Evolutionary conservation across 345 rosid genomes (phyloP).

Genomic region (Pelargonium nanum): DNA sequence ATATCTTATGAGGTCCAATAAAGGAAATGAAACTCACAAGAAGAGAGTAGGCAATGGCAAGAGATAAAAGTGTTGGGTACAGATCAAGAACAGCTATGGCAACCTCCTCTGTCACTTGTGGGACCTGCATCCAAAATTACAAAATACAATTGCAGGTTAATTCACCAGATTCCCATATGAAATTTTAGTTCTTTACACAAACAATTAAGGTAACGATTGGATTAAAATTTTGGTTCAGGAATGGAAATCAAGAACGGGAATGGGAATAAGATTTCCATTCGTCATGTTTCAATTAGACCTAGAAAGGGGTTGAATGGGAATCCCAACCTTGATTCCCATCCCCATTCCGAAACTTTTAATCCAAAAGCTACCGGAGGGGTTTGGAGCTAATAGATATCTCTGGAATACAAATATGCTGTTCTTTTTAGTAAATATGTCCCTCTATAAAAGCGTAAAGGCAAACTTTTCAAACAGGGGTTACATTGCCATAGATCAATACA

Average conservation of each 20-base stretch:
- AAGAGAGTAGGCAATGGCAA: constrained; percentile 64
- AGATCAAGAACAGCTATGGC: constrained; percentile 64
- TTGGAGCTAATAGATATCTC: background rate
- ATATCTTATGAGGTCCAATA: background rate
- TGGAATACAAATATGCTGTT: background rate
- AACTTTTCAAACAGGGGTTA: background rate
- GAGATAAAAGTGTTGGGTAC: constrained; percentile 75
- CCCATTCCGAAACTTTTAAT: no score
- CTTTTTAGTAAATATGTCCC: background rate
- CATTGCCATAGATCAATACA: no score
- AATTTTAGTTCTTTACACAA: background rate
- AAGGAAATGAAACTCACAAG: constrained; percentile 49
- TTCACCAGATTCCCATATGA: background rate
- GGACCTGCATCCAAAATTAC: constrained; percentile 39
- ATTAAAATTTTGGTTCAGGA: no score
- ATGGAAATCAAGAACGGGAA: no score
- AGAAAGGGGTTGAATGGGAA: no score
- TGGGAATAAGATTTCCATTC: no score
- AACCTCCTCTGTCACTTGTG: constrained; percentile 73
- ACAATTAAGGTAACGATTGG: no score
- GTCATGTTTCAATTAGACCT: no score
- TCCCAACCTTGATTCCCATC: no score
- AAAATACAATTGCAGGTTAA: background rate
- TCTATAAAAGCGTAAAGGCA: background rate
- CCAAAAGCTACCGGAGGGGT: no score